Percentiles rank a stretch among this genome's conserved stretches.
Evolutionary conservation across 768 basidiomycete species (phyloP).

Genomic region (Boletus reticuloceps): DNA sequence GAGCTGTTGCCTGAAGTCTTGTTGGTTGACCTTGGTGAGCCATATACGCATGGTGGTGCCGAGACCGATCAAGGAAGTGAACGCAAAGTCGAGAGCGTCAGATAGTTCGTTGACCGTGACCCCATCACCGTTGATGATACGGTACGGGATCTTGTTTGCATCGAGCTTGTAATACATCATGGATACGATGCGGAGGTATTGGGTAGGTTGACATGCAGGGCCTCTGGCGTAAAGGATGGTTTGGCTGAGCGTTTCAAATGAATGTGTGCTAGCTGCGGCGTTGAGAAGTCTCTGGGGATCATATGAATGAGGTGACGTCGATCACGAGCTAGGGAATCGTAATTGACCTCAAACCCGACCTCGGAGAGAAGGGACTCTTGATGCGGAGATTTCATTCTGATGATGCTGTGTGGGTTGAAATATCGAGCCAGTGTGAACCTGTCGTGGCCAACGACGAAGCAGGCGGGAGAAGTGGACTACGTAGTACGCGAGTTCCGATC

Average conservation of each 20-base stretch:
- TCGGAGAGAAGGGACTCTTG: not conserved
- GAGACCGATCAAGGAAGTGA: slow-evolving; percentile 15
- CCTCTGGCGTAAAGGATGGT: slow-evolving; percentile 11
- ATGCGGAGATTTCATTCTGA: not conserved
- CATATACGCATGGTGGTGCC: slow-evolving; percentile 24
- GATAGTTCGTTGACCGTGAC: not conserved
- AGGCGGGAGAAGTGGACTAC: too few relatives aligned
- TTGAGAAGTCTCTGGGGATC: slow-evolving; percentile 12
- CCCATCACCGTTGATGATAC: not conserved
- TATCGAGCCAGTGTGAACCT: too few relatives aligned
- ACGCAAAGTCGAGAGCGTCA: slow-evolving; percentile 10
- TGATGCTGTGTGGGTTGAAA: not conserved
- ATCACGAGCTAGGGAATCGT: not conserved
- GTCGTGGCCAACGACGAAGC: too few relatives aligned
- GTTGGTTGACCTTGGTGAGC: slow-evolving; percentile 8
- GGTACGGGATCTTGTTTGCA: slow-evolving; percentile 16
- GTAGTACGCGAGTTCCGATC: too few relatives aligned
- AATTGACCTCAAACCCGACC: slow-evolving; percentile 22
- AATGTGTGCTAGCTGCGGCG: slow-evolving; percentile 5
- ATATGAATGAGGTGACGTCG: not conserved
- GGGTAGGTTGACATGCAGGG: slow-evolving; percentile 10
- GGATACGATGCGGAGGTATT: slow-evolving; percentile 24
- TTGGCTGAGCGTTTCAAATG: slow-evolving; percentile 10
- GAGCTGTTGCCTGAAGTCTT: slow-evolving; percentile 13
- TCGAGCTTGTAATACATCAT: slow-evolving; percentile 22